Conservation (phyloP, 2,329 filamentous ascomycete species). For the Alternaria consortialis region DNA sequence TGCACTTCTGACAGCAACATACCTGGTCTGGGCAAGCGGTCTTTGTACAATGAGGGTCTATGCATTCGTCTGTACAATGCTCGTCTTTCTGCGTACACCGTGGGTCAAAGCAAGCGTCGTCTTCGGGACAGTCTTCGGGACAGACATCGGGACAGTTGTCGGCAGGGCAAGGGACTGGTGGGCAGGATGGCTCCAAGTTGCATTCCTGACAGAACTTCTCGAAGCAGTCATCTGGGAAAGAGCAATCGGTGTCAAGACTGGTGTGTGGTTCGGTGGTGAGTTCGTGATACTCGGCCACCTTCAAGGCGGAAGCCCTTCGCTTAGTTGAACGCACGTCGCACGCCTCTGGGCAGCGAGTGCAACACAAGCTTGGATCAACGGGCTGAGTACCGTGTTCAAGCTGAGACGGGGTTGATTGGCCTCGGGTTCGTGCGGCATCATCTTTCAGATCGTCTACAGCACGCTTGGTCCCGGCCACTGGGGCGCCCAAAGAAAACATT, state of each 20-base stretch:
- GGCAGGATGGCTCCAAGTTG: constrained; percentile 40
- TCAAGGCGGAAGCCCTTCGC: constrained; percentile 43
- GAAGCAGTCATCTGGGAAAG: constrained; percentile 47
- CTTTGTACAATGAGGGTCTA: constrained; percentile 49
- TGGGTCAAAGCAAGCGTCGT: constrained; percentile 50
- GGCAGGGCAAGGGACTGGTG: constrained; percentile 34
- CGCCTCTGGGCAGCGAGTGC: constrained; percentile 33
- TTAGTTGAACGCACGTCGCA: constrained; percentile 41
- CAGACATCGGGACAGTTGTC: constrained; percentile 43
- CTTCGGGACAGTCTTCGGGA: constrained; percentile 36
- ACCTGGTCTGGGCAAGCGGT: constrained; percentile 39
- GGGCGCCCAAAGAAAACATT: constrained; percentile 39
- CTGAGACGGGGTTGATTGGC: constrained; percentile 5
- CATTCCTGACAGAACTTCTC: constrained; percentile 50
- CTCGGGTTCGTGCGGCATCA: constrained; percentile 19
- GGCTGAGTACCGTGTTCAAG: constrained; percentile 15
- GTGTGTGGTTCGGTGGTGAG: constrained; percentile 23
- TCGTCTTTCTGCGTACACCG: constrained; percentile 40
- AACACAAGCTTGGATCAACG: constrained; percentile 34
- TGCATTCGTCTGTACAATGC: constrained; percentile 45
- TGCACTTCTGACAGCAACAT: constrained; percentile 49
- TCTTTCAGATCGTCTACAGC: constrained; percentile 34
- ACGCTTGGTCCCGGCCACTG: constrained; percentile 47
- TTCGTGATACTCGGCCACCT: constrained; percentile 44
- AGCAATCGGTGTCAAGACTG: constrained; percentile 34